Conservation (phyloP, 176 grass and related monocot species). For the Oryza rufipogon region DNA sequence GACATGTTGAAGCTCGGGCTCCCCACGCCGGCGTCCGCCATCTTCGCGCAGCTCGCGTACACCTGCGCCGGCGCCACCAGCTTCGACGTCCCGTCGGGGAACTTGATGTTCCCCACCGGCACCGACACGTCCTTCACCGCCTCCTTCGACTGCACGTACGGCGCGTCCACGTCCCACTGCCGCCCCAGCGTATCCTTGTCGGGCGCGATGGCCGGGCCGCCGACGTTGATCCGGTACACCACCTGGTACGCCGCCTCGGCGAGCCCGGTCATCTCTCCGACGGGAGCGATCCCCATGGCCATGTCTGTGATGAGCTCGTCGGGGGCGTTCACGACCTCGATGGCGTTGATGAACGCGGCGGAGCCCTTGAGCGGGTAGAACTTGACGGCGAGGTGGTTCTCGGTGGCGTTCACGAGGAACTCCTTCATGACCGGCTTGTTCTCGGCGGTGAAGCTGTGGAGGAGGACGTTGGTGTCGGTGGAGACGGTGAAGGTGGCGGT, state of each 20-base stretch:
- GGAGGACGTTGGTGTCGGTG: slow-evolving; percentile 73
- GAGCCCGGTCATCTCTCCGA: slow-evolving; percentile 54
- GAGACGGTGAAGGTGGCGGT: slow-evolving; percentile 58
- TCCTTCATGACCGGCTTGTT: slow-evolving; percentile 64
- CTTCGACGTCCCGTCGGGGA: slow-evolving; percentile 62
- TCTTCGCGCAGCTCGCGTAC: slow-evolving; percentile 71
- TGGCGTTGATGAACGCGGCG: slow-evolving; percentile 84
- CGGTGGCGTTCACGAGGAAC: slow-evolving; percentile 76
- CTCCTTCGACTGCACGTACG: slow-evolving; percentile 54
- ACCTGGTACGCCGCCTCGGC: slow-evolving; percentile 59
- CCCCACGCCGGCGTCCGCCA: slow-evolving; percentile 55
- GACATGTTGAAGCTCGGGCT: slow-evolving; percentile 82
- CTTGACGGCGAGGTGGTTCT: slow-evolving; percentile 54
- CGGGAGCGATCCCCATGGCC: slow-evolving; percentile 53
- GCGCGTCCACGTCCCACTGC: slow-evolving; percentile 55
- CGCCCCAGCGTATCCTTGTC: slow-evolving; percentile 83
- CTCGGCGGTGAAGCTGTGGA: slow-evolving; percentile 78
- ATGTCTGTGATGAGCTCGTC: slow-evolving; percentile 62
- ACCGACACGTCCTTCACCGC: slow-evolving; percentile 53
- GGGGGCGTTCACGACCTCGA: slow-evolving; percentile 89
- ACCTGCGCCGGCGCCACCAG: slow-evolving; percentile 73
- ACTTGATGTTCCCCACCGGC: slow-evolving; percentile 53
- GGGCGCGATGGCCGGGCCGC: slow-evolving; percentile 63
- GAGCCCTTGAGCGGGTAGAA: slow-evolving; percentile 63
- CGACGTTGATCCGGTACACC: slow-evolving; percentile 82